Conservation (phyloP, 495 filamentous ascomycete genomes). For the Penicillium manginii region DNA sequence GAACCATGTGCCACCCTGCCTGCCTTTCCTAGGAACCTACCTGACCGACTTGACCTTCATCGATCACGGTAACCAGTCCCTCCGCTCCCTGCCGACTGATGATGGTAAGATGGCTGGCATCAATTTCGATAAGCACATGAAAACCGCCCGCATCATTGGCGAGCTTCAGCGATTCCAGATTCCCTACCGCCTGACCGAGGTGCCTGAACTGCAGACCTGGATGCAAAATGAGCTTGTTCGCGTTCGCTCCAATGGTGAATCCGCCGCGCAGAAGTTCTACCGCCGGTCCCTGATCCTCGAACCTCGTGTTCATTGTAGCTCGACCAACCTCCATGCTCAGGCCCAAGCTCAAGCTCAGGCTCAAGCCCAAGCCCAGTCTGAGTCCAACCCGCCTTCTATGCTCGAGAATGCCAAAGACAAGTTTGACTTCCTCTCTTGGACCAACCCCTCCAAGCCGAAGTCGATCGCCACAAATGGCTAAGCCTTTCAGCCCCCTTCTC, state of each 20-base stretch:
- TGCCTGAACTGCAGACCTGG: slow-evolving; percentile 94
- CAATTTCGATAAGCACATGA: slow-evolving; percentile 98
- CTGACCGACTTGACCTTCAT: slow-evolving; percentile 80
- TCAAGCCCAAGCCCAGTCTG: slow-evolving; percentile 37
- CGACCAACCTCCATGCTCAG: slow-evolving; percentile 18
- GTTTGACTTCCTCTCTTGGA: slow-evolving; percentile 61
- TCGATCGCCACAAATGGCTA: slow-evolving; percentile 49
- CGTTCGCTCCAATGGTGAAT: slow-evolving; percentile 77
- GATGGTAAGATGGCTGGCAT: slow-evolving; percentile 75
- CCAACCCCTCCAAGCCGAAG: slow-evolving; percentile 53
- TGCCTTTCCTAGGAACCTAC: slow-evolving; percentile 97
- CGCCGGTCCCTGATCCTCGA: slow-evolving; percentile 88
- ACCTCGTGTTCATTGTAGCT: slow-evolving; percentile 54
- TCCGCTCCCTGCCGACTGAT: slow-evolving; percentile 50
- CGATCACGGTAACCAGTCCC: slow-evolving; percentile 87
- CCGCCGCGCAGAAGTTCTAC: slow-evolving; percentile 78
- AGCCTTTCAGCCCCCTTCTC: slow-evolving; percentile 14
- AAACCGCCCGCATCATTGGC: slow-evolving; percentile 92
- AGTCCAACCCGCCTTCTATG: slow-evolving; percentile 36
- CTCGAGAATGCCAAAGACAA: slow-evolving; percentile 59
- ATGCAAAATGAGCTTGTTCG: slow-evolving; percentile 82
- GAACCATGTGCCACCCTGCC: slow-evolving; percentile 85
- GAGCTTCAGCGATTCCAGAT: slow-evolving; percentile 97
- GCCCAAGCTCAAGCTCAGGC: slow-evolving; percentile 25
- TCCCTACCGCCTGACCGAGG: slow-evolving; percentile 81